Percentiles rank a stretch among this genome's conserved stretches.
Conservation (phyloP, 192 early-diverging fungal genomes). For the Thamnidium elegans region DNA sequence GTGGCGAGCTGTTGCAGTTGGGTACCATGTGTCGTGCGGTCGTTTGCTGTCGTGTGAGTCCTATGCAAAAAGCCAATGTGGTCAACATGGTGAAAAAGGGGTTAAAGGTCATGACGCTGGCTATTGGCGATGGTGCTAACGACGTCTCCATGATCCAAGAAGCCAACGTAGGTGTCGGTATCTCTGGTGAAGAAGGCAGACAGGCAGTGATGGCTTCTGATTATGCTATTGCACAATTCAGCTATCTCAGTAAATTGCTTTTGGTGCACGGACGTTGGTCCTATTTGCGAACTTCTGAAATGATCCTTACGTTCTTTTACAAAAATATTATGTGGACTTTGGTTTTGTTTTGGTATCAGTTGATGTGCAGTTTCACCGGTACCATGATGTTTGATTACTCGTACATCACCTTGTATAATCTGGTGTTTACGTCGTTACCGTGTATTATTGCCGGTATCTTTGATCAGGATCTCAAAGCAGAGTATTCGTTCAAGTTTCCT, state of each 20-base stretch:
- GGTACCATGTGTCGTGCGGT: slow-evolving; percentile 62
- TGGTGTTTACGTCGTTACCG: slow-evolving; percentile 74
- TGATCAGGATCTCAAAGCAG: slow-evolving; percentile 68
- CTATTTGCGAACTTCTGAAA: slow-evolving; percentile 54
- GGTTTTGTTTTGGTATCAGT: slow-evolving; percentile 76
- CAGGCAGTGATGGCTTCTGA: slow-evolving; percentile 76
- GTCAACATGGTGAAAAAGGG: slow-evolving; percentile 67
- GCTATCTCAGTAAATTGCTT: slow-evolving; percentile 59
- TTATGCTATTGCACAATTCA: slow-evolving; percentile 73
- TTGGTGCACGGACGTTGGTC: slow-evolving; percentile 73
- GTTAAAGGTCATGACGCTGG: slow-evolving; percentile 61
- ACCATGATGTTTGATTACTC: slow-evolving; percentile 74
- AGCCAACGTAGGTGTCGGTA: slow-evolving; percentile 75
- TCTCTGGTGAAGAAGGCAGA: slow-evolving; percentile 73
- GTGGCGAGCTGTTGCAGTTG: slow-evolving; percentile 45
- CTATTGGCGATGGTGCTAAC: slow-evolving; percentile 84
- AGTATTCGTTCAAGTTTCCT: slow-evolving; percentile 59
- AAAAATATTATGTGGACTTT: slow-evolving; percentile 74
- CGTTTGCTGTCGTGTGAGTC: slow-evolving; percentile 75
- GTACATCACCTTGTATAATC: slow-evolving; percentile 75
- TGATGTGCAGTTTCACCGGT: slow-evolving; percentile 74
- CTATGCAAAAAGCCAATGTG: slow-evolving; percentile 74
- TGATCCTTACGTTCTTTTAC: slow-evolving; percentile 70
- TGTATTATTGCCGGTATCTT: slow-evolving; percentile 65
- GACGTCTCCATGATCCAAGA: slow-evolving; percentile 84